Percentiles rank a stretch among this genome's conserved stretches.
phyloP scores from a whole-genome alignment of 495 filamentous ascomycete species.

The Aspergillus ostianus region DNA sequence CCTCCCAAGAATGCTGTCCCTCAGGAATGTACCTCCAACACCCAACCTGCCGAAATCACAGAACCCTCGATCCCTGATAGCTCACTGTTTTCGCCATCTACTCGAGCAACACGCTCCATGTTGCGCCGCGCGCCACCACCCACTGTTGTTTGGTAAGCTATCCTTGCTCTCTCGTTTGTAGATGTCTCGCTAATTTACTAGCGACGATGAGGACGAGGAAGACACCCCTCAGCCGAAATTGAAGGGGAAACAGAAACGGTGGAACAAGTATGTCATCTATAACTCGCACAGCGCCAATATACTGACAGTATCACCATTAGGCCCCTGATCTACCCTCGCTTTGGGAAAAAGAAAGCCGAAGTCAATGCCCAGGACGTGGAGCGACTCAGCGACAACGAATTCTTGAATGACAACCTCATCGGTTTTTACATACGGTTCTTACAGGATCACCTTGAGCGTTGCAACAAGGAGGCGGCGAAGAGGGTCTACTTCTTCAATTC shows the following conservation, averaged over 20 bases:
- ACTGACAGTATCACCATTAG: constrained; percentile 27
- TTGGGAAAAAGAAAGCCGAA: constrained; percentile 67
- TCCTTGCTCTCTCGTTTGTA: neutral
- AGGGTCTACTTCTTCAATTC: constrained; percentile 86
- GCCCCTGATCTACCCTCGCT: constrained; percentile 67
- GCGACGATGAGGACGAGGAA: constrained; percentile 17
- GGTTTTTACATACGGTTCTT: constrained; percentile 80
- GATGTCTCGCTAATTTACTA: constrained; percentile 1
- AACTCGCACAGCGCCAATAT: neutral
- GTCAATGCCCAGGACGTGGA: constrained; percentile 78
- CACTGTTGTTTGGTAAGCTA: constrained; percentile 23
- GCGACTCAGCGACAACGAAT: constrained; percentile 79
- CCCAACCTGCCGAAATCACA: neutral
- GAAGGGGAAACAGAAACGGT: constrained; percentile 23
- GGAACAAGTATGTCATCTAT: constrained; percentile 21
- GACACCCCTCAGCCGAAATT: constrained; percentile 13
- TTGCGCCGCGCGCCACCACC: constrained; percentile 21
- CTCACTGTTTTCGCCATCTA: neutral
- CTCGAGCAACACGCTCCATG: constrained; percentile 34
- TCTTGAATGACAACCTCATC: constrained; percentile 89
- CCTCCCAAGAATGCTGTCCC: neutral
- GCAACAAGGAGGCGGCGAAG: constrained; percentile 54
- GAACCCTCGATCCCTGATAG: neutral
- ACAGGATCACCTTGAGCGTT: constrained; percentile 59
- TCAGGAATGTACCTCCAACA: neutral